Percentiles rank a stretch among this genome's conserved stretches.
Evolutionary conservation across 306 rosid species (phyloP).

Genomic region (Malus sieversii): DNA sequence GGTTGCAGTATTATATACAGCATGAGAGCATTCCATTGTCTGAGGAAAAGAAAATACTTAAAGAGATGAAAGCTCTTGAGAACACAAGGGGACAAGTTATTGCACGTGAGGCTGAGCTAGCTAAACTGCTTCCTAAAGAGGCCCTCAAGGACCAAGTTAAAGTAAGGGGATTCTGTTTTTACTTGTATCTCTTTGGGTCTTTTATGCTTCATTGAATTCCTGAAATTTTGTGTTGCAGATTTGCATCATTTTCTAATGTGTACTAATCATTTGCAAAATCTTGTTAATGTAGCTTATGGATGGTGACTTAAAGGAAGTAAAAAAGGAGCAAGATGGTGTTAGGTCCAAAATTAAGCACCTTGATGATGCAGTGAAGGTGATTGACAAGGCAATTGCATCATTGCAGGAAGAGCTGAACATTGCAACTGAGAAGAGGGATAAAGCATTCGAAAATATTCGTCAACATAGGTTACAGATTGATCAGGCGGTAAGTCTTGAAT

Average conservation of each 20-base stretch:
- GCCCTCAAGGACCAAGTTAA: constrained; percentile 80
- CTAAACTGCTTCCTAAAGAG: constrained; percentile 68
- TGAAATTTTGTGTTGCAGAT: neutral
- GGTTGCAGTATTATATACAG: constrained; percentile 78
- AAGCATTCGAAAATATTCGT: constrained; percentile 54
- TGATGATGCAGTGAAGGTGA: constrained; percentile 48
- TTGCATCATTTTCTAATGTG: neutral
- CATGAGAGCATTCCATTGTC: constrained; percentile 89
- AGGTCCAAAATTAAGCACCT: constrained; percentile 77
- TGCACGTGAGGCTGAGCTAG: constrained; percentile 76
- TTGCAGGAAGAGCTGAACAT: constrained; percentile 58
- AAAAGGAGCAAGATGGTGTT: constrained; percentile 71
- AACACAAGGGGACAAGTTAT: constrained; percentile 81
- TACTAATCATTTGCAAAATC: constrained; percentile 8
- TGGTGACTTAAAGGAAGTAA: constrained; percentile 85
- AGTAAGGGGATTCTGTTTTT: constrained; percentile 40
- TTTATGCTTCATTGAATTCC: neutral
- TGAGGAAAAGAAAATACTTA: constrained; percentile 85
- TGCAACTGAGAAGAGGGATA: constrained; percentile 62
- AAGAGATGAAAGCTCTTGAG: constrained; percentile 91
- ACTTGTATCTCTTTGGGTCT: constrained; percentile 1
- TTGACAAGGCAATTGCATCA: constrained; percentile 55
- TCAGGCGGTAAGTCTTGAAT: constrained; percentile 52
- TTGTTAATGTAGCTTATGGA: constrained; percentile 56
- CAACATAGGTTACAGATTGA: constrained; percentile 67